phyloP scores from a whole-genome alignment of 768 basidiomycete species.

The Termitomyces bulborhizus region DNA sequence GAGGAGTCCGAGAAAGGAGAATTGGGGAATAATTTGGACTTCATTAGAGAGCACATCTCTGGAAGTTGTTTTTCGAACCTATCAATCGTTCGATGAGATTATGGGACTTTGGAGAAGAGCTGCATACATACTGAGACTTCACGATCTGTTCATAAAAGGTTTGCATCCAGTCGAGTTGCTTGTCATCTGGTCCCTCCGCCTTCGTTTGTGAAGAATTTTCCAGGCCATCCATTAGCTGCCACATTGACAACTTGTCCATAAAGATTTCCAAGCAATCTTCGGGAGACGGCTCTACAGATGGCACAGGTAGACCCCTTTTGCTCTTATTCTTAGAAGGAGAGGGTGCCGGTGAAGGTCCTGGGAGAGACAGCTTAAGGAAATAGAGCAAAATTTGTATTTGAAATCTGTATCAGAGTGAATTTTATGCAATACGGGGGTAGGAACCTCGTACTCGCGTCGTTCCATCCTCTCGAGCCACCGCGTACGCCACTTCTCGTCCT shows the following conservation, averaged over 20 bases:
- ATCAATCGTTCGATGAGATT: neutral
- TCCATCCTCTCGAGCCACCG: conserved; percentile 63
- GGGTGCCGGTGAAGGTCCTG: conserved; percentile 32
- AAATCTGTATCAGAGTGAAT: conserved; percentile 35
- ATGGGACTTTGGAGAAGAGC: neutral
- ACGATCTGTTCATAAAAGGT: conserved; percentile 61
- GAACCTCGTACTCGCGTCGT: conserved; percentile 48
- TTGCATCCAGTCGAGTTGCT: conserved; percentile 67
- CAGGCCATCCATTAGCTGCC: conserved; percentile 56
- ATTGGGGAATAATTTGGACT: conserved; percentile 59
- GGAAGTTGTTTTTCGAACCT: conserved; percentile 56
- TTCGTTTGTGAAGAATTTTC: conserved; percentile 15
- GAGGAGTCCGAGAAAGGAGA: conserved; percentile 60
- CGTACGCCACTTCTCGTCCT: conserved; percentile 47
- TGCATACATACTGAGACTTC: conserved; percentile 47
- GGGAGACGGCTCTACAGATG: conserved; percentile 15
- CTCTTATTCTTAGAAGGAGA: conserved; percentile 23
- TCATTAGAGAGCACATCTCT: conserved; percentile 49
- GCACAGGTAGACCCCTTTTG: conserved; percentile 21
- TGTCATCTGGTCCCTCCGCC: conserved; percentile 18
- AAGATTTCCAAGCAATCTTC: conserved; percentile 62
- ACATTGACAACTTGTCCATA: conserved; percentile 76
- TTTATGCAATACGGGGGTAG: neutral
- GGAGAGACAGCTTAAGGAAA: conserved; percentile 57
- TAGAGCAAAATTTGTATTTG: conserved; percentile 74